These are phyloP conservation scores for Spinellus fusiger DNA, from an alignment of 192 early-diverging fungal genomes.

Conservation along the genomic window DNA sequence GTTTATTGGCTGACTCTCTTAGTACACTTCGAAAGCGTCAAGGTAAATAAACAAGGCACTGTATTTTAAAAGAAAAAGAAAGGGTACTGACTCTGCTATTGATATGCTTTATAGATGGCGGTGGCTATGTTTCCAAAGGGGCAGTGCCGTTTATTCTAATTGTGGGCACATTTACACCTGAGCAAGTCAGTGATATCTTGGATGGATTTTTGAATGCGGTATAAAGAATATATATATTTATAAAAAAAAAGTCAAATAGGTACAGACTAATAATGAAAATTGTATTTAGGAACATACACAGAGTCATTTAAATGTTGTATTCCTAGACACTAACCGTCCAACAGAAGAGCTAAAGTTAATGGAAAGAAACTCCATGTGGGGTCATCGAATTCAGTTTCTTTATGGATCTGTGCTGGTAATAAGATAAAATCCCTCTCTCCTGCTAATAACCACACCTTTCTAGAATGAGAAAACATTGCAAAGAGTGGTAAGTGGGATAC, in stretches of 20 bases:
- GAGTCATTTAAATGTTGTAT: slow-evolving; percentile 39
- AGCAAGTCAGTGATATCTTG: slow-evolving; percentile 38
- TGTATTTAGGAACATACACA: slow-evolving; percentile 37
- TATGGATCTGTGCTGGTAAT: slow-evolving; percentile 27
- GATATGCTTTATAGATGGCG: slow-evolving; percentile 12
- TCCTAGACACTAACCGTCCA: slow-evolving; percentile 38
- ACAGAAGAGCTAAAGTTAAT: slow-evolving; percentile 41
- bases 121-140: slow-evolving; percentile 18
- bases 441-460: not conserved
- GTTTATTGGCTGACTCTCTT: slow-evolving; percentile 41
- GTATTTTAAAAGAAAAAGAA: not conserved
- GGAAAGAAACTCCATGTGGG: slow-evolving; percentile 35
- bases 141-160: slow-evolving; percentile 36
- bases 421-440: not conserved
- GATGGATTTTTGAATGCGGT: slow-evolving; percentile 42
- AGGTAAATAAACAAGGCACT: slow-evolving; percentile 9
- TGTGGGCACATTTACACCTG: slow-evolving; percentile 37
- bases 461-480: slow-evolving; percentile 22
- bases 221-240: not conserved
- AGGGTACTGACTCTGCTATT: not conserved
- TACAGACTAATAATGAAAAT: too few relatives aligned
- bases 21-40: slow-evolving; percentile 31
- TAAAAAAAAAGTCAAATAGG: not conserved
- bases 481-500: slow-evolving; percentile 17
- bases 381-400: slow-evolving; percentile 32